A percentile compares a stretch with the other conserved stretches of the same genome.
Conservation (phyloP, 345 rosid species). For the Rhizophora apiculata region DNA sequence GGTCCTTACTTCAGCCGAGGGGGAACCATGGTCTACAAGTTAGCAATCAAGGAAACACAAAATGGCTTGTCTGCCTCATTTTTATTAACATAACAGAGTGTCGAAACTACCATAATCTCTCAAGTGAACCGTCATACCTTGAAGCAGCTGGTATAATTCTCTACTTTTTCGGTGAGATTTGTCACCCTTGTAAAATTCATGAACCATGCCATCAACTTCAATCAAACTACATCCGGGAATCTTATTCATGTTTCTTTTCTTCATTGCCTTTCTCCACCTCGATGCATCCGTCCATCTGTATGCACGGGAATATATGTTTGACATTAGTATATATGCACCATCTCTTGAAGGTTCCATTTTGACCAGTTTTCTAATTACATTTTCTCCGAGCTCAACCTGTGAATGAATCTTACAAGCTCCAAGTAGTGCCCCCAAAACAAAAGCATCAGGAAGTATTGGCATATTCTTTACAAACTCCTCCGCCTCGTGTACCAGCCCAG, state of each 20-base stretch:
- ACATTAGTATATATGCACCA: conserved; percentile 48
- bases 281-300: conserved; percentile 48
- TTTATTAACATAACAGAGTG: not conserved
- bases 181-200: conserved; percentile 52
- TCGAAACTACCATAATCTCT: conserved; percentile 1
- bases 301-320: conserved; percentile 50
- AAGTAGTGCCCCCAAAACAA: conserved; percentile 54
- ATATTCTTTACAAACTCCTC: conserved; percentile 38
- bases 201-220: conserved; percentile 44
- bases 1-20: not conserved
- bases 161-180: conserved; percentile 39
- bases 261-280: conserved; percentile 45
- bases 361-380: conserved; percentile 31
- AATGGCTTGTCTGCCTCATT: not conserved
- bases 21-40: too few relatives aligned
- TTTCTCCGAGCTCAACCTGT: conserved; percentile 49
- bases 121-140: conserved; percentile 6
- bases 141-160: conserved; percentile 29
- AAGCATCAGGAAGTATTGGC: conserved; percentile 47
- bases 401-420: conserved; percentile 47
- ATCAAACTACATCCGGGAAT: conserved; percentile 56
- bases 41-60: too few relatives aligned
- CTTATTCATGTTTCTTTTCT: conserved; percentile 42
- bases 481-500: conserved; percentile 42
- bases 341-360: conserved; percentile 39